Evolutionary conservation across 2,329 filamentous ascomycete species (phyloP).

Genomic region (Fusarium vanettenii): DNA sequence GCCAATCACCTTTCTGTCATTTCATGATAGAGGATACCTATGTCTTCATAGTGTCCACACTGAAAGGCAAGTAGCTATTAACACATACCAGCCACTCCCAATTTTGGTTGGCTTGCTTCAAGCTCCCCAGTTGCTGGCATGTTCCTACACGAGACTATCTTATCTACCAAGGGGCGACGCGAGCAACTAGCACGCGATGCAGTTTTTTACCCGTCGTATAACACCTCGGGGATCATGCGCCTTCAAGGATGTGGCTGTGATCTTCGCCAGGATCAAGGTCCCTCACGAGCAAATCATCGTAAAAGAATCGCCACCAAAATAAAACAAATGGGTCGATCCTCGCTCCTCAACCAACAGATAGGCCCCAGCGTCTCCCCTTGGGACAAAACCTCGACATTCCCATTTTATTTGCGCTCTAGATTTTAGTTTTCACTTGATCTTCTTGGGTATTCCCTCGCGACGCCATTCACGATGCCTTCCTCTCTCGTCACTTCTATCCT

Average conservation of each 20-base stretch:
- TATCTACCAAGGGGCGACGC: background rate
- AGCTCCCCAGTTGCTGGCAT: background rate
- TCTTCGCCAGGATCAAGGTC: background rate
- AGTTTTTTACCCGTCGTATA: background rate
- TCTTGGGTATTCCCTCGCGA: background rate
- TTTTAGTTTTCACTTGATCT: background rate
- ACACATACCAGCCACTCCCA: background rate
- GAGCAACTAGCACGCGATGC: background rate
- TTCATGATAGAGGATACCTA: background rate
- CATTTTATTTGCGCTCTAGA: background rate
- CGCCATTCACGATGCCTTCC: slow-evolving; percentile 6
- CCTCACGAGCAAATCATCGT: background rate
- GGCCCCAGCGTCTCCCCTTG: background rate
- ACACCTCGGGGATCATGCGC: background rate
- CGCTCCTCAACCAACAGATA: background rate
- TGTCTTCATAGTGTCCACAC: background rate
- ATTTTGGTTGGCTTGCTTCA: background rate
- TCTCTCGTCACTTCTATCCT: slow-evolving; percentile 4
- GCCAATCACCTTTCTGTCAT: background rate
- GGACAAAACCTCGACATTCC: background rate
- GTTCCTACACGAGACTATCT: background rate
- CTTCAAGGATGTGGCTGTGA: background rate
- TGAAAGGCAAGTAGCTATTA: background rate
- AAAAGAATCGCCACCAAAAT: background rate
- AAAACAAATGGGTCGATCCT: background rate